A percentile compares a stretch with the other conserved stretches of the same genome.
Conservation (phyloP, 2,329 filamentous ascomycete genomes). For the Stachybotrys chlorohalonatus region DNA sequence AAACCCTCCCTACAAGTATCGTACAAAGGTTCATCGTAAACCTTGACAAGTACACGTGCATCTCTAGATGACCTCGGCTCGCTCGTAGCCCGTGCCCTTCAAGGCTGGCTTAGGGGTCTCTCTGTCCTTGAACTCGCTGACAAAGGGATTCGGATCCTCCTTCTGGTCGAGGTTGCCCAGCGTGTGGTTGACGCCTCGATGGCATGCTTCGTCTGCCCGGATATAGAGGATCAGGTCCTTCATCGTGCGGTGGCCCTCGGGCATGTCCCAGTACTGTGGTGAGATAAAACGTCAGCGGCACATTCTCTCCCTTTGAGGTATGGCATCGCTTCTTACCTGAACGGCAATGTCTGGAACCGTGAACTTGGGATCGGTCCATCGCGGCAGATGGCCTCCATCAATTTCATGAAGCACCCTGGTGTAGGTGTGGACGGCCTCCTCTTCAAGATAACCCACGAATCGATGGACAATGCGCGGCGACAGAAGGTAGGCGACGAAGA, state of each 20-base stretch:
- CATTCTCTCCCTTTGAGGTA: neutral
- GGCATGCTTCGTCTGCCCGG: slow-evolving; percentile 79
- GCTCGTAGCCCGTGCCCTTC: slow-evolving; percentile 69
- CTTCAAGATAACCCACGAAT: slow-evolving; percentile 94
- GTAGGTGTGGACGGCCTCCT: slow-evolving; percentile 95
- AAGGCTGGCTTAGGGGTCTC: slow-evolving; percentile 56
- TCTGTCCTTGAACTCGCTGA: slow-evolving; percentile 68
- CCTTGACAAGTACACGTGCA: no score
- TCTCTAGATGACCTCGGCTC: slow-evolving; percentile 62
- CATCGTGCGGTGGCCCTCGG: slow-evolving; percentile 74
- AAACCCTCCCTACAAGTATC: no score
- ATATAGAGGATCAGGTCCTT: slow-evolving; percentile 81
- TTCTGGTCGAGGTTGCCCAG: slow-evolving; percentile 79
- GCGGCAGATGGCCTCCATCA: slow-evolving; percentile 72
- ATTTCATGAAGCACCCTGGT: slow-evolving; percentile 81
- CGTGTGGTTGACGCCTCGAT: slow-evolving; percentile 94
- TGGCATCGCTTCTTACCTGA: slow-evolving; percentile 25
- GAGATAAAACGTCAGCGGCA: slow-evolving; percentile 2
- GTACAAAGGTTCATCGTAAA: no score
- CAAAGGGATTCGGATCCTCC: slow-evolving; percentile 86
- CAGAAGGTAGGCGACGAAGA: slow-evolving; percentile 83
- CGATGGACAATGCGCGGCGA: slow-evolving; percentile 84
- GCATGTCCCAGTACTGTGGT: slow-evolving; percentile 79
- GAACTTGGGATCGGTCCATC: slow-evolving; percentile 64
- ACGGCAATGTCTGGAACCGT: slow-evolving; percentile 81